Evolutionary conservation across 2,329 filamentous ascomycete genomes (phyloP), one percentile per base, ranked within the genome.

Genomic region (Ceratocystis huliohia): DNA sequence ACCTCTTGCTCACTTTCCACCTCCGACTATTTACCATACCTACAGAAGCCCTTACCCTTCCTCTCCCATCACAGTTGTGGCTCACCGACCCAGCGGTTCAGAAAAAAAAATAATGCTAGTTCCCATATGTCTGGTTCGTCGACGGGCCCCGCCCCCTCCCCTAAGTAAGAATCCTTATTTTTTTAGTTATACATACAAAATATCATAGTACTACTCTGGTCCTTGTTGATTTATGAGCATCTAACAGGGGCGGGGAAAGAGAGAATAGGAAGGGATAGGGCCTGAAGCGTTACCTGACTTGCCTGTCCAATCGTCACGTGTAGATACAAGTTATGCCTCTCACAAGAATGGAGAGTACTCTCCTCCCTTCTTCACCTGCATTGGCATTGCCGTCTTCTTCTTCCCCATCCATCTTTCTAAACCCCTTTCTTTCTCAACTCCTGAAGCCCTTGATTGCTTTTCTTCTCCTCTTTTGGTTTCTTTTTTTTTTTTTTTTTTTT

Each of bases 51-150:
- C 48, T 25, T 25, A 22, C 20, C 20, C 20, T 53, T 15, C 15
- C 28, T 59, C 28, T 8, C 28, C 30, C 56, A 30, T 37, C 56
- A 59, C 56, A 59, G 28, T 15, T 37, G 56, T 59, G 56, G 56
- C 56, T 20, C 56, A 37, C 56, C 56, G 56, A 59, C 17, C 56
- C 28, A 30, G 56, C 30, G 56, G 56, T 37, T 59, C 56, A 59
- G 56, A 5, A 59, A 28, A 22, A 53, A 48, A 48, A 25, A 10
- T 4, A 4, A 22, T 37, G 56, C 30, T 59, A 28, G 56, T 33
- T 59, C 56, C 37, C 56, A 37, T 59, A 28, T 59, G 13, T 37
- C 30, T 59, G 56, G 56, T 59, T 59, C 56, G 30, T 59, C 15
- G 56, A n/a, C 5, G 28, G 28, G 4, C 56, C 56, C 8, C 56